phyloP scores from a whole-genome alignment of 805 yeast genomes.

The Huiozyma naganishii region DNA sequence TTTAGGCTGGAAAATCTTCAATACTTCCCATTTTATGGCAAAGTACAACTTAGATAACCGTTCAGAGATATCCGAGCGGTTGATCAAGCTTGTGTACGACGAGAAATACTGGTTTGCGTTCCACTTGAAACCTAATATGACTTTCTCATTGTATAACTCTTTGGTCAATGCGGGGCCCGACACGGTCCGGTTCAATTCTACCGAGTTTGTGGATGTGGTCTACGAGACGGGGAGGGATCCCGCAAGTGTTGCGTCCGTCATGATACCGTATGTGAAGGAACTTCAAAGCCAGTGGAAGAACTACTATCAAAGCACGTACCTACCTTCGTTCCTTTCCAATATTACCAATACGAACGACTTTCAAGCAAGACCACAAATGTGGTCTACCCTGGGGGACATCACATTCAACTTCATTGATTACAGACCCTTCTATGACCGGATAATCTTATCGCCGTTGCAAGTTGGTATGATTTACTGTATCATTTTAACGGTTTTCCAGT shows the following conservation, averaged over 20 bases:
- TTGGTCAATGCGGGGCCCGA: conserved; percentile 10
- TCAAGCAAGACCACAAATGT: conserved; percentile 1
- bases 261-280: conserved; percentile 32
- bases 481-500: conserved; percentile 62
- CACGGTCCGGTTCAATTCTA: conserved; percentile 8
- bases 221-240: conserved; percentile 62
- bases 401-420: conserved; percentile 32
- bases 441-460: conserved; percentile 55
- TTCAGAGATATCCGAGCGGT: conserved; percentile 26
- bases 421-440: conserved; percentile 40
- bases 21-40: conserved; percentile 15
- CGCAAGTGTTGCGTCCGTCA: conserved; percentile 33
- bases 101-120: conserved; percentile 55
- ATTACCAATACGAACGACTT: conserved; percentile 8
- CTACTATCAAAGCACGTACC: conserved; percentile 4
- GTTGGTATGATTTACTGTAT: conserved; percentile 66
- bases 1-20: conserved; percentile 21
- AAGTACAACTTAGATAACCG: conserved; percentile 5
- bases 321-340: conserved; percentile 12
- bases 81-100: conserved; percentile 37
- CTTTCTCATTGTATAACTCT: conserved; percentile 23
- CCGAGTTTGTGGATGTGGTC: conserved; percentile 28
- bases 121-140: conserved; percentile 40
- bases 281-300: conserved; percentile 23
- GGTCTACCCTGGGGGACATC: conserved; percentile 24